These are phyloP conservation scores for Fusarium sp. DNA, from an alignment of 2,329 filamentous ascomycete genomes.

Conservation along the genomic window DNA sequence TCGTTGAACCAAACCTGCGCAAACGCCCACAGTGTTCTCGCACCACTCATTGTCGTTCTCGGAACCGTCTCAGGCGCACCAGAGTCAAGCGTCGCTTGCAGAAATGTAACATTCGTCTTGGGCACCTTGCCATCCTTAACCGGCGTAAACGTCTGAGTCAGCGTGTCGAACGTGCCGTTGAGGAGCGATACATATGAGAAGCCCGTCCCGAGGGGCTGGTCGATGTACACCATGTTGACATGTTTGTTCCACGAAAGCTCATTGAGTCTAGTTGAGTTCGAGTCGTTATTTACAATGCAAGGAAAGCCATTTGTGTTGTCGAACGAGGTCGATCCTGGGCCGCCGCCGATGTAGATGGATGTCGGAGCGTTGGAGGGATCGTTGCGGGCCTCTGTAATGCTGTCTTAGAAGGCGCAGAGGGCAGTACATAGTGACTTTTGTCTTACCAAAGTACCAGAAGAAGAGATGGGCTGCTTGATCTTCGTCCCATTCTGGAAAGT, in stretches of 20 bases:
- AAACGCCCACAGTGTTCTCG: constrained; percentile 69
- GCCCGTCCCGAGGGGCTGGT: constrained; percentile 71
- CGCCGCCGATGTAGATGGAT: constrained; percentile 71
- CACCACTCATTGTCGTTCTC: constrained; percentile 64
- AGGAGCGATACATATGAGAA: constrained; percentile 61
- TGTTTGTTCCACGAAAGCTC: constrained; percentile 69
- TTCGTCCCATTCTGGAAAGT: constrained; percentile 31
- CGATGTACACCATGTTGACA: constrained; percentile 62
- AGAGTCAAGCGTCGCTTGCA: constrained; percentile 29
- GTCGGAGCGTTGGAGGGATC: constrained; percentile 37
- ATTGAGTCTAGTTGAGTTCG: constrained; percentile 63
- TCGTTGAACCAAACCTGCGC: constrained; percentile 66
- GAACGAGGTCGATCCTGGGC: constrained; percentile 70
- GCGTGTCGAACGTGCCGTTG: constrained; percentile 67
- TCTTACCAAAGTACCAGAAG: constrained; percentile 56
- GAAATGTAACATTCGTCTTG: constrained; percentile 20
- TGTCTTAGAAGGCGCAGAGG: no score
- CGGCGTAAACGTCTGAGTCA: constrained; percentile 48
- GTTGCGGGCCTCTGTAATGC: constrained; percentile 48
- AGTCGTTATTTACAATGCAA: constrained; percentile 58
- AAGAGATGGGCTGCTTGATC: constrained; percentile 48
- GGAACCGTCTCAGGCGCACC: constrained; percentile 6
- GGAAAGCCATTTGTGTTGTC: constrained; percentile 67
- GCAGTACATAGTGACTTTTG: no score
- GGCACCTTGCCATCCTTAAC: constrained; percentile 4